These are phyloP conservation scores for Neofusicoccum parvum DNA, from an alignment of 2,329 filamentous ascomycete genomes.

Conservation along the genomic window DNA sequence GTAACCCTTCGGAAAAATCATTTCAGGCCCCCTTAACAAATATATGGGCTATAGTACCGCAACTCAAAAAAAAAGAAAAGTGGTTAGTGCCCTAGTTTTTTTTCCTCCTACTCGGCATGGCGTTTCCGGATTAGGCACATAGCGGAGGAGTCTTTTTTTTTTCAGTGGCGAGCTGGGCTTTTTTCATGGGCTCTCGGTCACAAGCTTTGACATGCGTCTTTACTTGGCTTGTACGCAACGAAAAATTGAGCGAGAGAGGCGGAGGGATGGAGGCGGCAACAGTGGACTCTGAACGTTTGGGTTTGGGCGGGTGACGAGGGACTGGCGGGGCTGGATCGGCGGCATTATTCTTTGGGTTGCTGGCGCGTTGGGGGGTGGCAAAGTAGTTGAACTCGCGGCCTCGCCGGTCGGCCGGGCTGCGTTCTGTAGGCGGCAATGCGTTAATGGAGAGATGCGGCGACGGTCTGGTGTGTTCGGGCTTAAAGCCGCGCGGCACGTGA, in stretches of 20 bases:
- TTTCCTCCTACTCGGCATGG: background rate
- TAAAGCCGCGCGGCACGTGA: slow-evolving; percentile 12
- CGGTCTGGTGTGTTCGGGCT: background rate
- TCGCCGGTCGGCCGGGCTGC: background rate
- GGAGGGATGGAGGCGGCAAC: background rate
- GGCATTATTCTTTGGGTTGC: background rate
- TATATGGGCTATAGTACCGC: background rate
- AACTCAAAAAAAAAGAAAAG: background rate
- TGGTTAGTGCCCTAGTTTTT: background rate
- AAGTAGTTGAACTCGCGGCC: background rate
- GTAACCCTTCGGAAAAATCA: background rate
- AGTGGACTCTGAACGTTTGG: background rate
- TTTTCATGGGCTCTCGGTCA: background rate
- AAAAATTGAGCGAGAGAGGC: background rate
- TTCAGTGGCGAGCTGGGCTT: background rate
- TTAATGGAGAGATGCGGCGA: background rate
- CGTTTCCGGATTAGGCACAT: slow-evolving; percentile 15
- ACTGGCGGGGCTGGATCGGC: background rate
- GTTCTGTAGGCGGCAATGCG: background rate
- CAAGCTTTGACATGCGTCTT: background rate
- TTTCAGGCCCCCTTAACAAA: background rate
- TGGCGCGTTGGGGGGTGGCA: background rate
- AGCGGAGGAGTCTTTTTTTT: slow-evolving; percentile 14
- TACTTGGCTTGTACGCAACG: background rate
- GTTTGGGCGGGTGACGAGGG: background rate